Evolutionary conservation across 768 basidiomycete species (phyloP).

Genomic region (Rhodotorula sphaerocarpa): DNA sequence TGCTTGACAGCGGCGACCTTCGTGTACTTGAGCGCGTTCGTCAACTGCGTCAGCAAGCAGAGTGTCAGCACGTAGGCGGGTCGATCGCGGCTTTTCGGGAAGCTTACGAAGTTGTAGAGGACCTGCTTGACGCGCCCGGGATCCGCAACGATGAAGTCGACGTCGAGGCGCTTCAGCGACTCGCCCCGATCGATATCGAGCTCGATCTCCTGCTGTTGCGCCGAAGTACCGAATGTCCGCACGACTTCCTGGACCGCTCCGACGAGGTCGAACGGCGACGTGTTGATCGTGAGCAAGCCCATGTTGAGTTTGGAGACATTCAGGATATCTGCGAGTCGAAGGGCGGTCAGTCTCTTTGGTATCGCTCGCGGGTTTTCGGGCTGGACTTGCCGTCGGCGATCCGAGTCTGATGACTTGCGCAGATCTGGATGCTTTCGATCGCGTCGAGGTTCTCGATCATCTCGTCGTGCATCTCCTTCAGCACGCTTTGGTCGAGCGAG

Average conservation of each 20-base stretch:
- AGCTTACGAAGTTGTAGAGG: constrained; percentile 15
- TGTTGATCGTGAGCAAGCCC: constrained; percentile 20
- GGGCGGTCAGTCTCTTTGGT: too few species aligned
- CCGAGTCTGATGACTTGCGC: constrained; percentile 27
- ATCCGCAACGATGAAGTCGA: constrained; percentile 15
- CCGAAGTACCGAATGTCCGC: constrained; percentile 15
- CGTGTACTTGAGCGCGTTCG: constrained; percentile 21
- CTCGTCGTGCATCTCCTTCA: constrained; percentile 17
- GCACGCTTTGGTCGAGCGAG: not conserved
- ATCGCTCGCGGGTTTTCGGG: too few species aligned
- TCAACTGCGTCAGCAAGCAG: not conserved
- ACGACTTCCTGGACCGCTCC: constrained; percentile 14
- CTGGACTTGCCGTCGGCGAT: constrained; percentile 18
- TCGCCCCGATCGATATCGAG: constrained; percentile 4
- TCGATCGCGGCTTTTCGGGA: not conserved
- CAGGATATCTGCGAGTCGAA: constrained; percentile 12
- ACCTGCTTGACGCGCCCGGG: constrained; percentile 18
- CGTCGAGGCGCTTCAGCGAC: constrained; percentile 5
- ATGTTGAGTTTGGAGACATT: constrained; percentile 30
- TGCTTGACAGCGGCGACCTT: not conserved
- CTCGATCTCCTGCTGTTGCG: constrained; percentile 17
- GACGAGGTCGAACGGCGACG: constrained; percentile 16
- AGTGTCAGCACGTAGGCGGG: not conserved
- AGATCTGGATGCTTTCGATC: constrained; percentile 23
- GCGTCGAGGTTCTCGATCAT: constrained; percentile 29